phyloP scores from a whole-genome alignment of 306 rosid genomes.

The Oxytropis ochrocephala region DNA sequence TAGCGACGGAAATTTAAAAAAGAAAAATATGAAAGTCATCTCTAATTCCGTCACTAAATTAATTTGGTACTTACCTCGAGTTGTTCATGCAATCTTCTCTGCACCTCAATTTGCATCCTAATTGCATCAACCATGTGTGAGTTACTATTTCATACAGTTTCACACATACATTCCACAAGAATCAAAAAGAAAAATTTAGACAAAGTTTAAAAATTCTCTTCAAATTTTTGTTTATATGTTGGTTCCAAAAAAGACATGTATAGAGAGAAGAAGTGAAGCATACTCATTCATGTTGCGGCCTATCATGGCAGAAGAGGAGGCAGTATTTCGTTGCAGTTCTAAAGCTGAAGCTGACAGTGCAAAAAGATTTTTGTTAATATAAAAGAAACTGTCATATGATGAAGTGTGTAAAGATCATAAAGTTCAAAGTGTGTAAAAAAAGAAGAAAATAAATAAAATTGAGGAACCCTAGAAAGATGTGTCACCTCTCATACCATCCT shows the following conservation, averaged over 20 bases:
- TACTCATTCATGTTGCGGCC: conserved; percentile 98
- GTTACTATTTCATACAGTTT: conserved; percentile 48
- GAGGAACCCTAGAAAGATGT: conserved; percentile 62
- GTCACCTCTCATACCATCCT: conserved; percentile 80
- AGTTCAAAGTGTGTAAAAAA: not conserved
- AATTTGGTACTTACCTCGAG: conserved; percentile 73
- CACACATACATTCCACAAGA: conserved; percentile 28
- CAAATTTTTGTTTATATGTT: not conserved
- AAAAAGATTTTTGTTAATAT: conserved; percentile 20
- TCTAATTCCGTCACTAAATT: too few relatives aligned
- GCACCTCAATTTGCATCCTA: conserved; percentile 99
- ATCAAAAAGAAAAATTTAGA: conserved; percentile 13
- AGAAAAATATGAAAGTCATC: too few relatives aligned
- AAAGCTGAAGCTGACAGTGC: conserved; percentile 63
- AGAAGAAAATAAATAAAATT: not conserved
- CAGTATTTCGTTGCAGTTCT: conserved; percentile 76
- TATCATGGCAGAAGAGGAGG: conserved; percentile 78
- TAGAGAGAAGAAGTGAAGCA: conserved; percentile 2
- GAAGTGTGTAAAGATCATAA: conserved; percentile 25
- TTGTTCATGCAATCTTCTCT: conserved; percentile 93
- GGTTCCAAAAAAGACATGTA: not conserved
- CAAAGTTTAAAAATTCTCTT: not conserved
- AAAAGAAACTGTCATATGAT: conserved; percentile 6
- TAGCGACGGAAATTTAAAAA: too few relatives aligned
- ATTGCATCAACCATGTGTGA: conserved; percentile 60